Percentiles rank a stretch among this genome's conserved stretches.
These are phyloP conservation scores for Penicillium sp. DNA, from an alignment of 2,329 filamentous ascomycete species.

Conservation along the genomic window DNA sequence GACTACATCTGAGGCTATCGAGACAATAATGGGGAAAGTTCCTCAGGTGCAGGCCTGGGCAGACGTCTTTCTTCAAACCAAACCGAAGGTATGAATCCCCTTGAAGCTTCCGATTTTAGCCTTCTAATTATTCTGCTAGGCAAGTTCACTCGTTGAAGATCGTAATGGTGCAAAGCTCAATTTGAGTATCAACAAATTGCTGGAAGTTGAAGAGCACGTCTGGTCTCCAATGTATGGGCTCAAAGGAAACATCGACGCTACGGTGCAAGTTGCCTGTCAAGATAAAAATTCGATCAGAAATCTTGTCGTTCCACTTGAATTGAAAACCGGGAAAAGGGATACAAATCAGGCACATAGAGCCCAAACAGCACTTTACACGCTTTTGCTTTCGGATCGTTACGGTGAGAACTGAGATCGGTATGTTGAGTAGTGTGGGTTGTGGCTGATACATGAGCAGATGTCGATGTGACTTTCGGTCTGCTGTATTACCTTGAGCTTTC, in stretches of 20 bases:
- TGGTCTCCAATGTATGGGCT: constrained; percentile 98
- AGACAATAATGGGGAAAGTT: constrained; percentile 82
- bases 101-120: constrained; percentile 16
- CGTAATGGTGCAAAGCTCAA: constrained; percentile 74
- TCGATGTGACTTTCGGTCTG: constrained; percentile 86
- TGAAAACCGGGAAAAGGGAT: constrained; percentile 87
- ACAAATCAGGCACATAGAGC: constrained; percentile 82
- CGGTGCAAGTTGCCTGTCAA: constrained; percentile 81
- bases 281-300: constrained; percentile 68
- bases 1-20: constrained; percentile 70
- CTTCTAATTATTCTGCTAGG: constrained; percentile 47
- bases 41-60: constrained; percentile 83
- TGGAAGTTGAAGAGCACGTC: constrained; percentile 96
- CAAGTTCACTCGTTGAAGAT: constrained; percentile 75
- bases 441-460: constrained; percentile 57
- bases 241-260: constrained; percentile 97
- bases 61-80: constrained; percentile 71
- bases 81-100: constrained; percentile 62
- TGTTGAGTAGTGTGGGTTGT: not conserved
- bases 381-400: constrained; percentile 90
- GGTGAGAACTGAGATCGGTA: constrained; percentile 43
- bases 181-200: constrained; percentile 87
- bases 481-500: constrained; percentile 95
- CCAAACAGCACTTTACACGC: constrained; percentile 91
- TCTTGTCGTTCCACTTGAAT: constrained; percentile 87